phyloP scores from a whole-genome alignment of 2,329 filamentous ascomycete species.

The Remersonia thermophila region DNA sequence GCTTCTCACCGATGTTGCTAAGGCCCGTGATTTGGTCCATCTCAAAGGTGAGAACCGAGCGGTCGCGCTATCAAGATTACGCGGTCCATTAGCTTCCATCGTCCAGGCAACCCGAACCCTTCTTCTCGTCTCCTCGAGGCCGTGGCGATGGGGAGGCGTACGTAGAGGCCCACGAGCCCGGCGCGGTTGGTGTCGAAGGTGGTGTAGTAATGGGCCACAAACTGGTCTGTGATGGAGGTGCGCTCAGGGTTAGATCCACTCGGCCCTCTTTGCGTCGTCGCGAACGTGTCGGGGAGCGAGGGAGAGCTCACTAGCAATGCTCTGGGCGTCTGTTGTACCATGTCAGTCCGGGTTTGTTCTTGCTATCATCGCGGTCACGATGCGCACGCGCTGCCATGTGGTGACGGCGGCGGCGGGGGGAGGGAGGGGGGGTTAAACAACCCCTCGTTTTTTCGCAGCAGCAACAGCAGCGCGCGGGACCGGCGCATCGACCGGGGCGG shows the following conservation, averaged over 20 bases:
- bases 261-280: too few species aligned
- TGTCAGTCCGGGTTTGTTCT: not conserved
- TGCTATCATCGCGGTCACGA: too few species aligned
- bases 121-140: too few species aligned
- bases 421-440: slow-evolving; percentile 10
- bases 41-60: slow-evolving; percentile 94
- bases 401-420: not conserved
- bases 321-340: slow-evolving; percentile 29
- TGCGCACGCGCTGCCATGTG: too few species aligned
- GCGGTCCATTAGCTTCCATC: slow-evolving; percentile 2
- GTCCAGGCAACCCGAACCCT: too few species aligned
- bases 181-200: slow-evolving; percentile 66
- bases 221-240: slow-evolving; percentile 51
- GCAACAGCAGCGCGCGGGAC: too few species aligned
- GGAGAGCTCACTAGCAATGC: slow-evolving; percentile 32
- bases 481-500: too few species aligned
- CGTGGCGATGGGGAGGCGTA: slow-evolving; percentile 46
- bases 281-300: too few species aligned
- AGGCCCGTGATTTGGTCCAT: slow-evolving; percentile 52
- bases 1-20: slow-evolving; percentile 62
- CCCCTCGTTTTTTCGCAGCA: slow-evolving; percentile 1
- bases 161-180: slow-evolving; percentile 62
- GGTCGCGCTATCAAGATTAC: slow-evolving; percentile 45
- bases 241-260: too few species aligned
- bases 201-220: slow-evolving; percentile 83